Evolutionary conservation across 2,329 filamentous ascomycete species (phyloP).

Genomic region (Pseudocercospora pini-densiflorae): DNA sequence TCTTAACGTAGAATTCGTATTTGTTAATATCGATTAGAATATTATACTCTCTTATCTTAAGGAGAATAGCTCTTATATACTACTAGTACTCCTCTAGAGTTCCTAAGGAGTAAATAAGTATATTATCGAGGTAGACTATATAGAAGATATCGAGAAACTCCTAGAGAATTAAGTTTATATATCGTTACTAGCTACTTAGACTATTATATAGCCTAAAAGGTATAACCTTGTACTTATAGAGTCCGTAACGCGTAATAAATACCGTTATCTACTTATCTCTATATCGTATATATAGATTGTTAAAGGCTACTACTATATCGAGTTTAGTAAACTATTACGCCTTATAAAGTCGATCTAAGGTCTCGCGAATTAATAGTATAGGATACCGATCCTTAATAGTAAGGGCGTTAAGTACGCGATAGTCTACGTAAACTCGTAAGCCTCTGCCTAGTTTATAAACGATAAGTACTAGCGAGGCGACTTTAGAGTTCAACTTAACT

Average conservation of each 20-base stretch:
- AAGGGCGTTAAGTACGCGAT: constrained; percentile 37
- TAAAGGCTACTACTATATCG: constrained; percentile 33
- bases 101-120: constrained; percentile 36
- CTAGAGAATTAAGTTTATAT: constrained; percentile 33
- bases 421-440: constrained; percentile 37
- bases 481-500: neutral
- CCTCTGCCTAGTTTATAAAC: constrained; percentile 25
- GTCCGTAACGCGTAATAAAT: constrained; percentile 30
- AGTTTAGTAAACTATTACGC: constrained; percentile 13
- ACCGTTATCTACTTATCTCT: constrained; percentile 32
- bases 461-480: constrained; percentile 8
- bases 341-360: constrained; percentile 26
- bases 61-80: constrained; percentile 7
- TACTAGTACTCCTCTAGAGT: constrained; percentile 4
- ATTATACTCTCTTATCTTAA: constrained; percentile 1
- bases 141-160: constrained; percentile 25
- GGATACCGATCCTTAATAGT: constrained; percentile 39
- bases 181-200: constrained; percentile 34
- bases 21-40: constrained; percentile 23
- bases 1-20: constrained; percentile 22
- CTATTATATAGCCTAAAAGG: constrained; percentile 34
- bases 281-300: constrained; percentile 33
- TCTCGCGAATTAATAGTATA: constrained; percentile 35
- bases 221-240: constrained; percentile 35
- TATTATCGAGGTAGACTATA: constrained; percentile 39